Evolutionary conservation across 2,329 filamentous ascomycete genomes (phyloP).

Genomic region (Knufia fluminis): DNA sequence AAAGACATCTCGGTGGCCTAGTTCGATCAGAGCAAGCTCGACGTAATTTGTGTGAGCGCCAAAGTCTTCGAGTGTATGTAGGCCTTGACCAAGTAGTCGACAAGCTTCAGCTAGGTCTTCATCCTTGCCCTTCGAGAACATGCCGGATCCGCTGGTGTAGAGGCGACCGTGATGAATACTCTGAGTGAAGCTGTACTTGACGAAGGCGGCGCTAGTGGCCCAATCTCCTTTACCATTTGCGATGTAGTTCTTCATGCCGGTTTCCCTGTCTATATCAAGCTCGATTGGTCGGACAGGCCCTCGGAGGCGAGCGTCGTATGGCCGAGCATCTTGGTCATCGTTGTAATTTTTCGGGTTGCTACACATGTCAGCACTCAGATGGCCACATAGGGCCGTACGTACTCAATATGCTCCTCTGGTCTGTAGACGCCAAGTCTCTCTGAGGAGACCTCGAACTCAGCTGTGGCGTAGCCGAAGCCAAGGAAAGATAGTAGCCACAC

Average conservation of each 20-base stretch:
- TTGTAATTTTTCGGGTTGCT: constrained; percentile 75
- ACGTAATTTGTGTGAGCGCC: constrained; percentile 77
- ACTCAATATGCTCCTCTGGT: constrained; percentile 54
- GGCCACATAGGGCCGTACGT: constrained; percentile 30
- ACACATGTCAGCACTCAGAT: constrained; percentile 42
- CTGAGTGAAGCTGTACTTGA: constrained; percentile 64
- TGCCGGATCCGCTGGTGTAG: constrained; percentile 57
- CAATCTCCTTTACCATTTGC: constrained; percentile 78
- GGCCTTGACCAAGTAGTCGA: constrained; percentile 63
- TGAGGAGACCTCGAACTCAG: constrained; percentile 73
- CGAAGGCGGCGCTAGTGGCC: constrained; percentile 81
- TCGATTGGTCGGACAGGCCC: constrained; percentile 65
- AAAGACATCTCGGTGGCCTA: constrained; percentile 61
- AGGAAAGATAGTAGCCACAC: constrained; percentile 77
- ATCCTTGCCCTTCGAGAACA: constrained; percentile 52
- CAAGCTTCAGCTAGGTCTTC: constrained; percentile 73
- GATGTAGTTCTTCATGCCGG: constrained; percentile 99
- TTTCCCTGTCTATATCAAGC: constrained; percentile 62
- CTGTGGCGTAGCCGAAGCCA: constrained; percentile 75
- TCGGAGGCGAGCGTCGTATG: constrained; percentile 71
- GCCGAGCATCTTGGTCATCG: constrained; percentile 64
- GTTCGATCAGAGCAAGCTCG: constrained; percentile 65
- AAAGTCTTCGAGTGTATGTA: constrained; percentile 71
- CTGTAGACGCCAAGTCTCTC: constrained; percentile 73
- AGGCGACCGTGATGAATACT: constrained; percentile 69